Evolutionary conservation across 129 eudicot genomes (phyloP).

Genomic region (Artemisia tridentata): DNA sequence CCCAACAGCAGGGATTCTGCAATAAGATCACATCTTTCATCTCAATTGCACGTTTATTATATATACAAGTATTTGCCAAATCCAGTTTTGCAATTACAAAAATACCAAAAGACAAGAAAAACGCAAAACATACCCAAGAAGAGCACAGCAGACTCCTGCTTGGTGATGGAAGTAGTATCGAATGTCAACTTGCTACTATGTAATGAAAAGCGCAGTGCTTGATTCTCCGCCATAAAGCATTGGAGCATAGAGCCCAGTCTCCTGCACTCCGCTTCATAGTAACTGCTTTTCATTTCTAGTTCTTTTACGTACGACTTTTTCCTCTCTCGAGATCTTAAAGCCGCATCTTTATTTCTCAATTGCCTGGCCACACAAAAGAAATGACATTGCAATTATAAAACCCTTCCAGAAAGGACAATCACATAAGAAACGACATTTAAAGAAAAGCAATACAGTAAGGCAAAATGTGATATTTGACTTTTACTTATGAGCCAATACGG

Average conservation of each 20-base stretch:
- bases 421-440: background rate
- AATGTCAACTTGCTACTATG: constrained; percentile 45
- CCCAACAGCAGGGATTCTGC: constrained; percentile 99
- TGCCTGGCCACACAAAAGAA: constrained; percentile 40
- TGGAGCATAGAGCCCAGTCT: constrained; percentile 78
- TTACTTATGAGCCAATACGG: no score
- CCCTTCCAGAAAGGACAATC: no score
- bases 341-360: constrained; percentile 85
- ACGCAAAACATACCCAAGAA: constrained; percentile 72
- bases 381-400: background rate
- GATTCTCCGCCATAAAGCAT: constrained; percentile 79
- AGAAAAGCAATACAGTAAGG: background rate
- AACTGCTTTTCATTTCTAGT: constrained; percentile 86
- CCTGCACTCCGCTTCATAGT: constrained; percentile 81
- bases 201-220: constrained; percentile 74
- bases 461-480: no score
- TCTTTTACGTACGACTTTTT: constrained; percentile 76
- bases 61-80: no score
- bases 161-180: constrained; percentile 74
- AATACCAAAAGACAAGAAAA: background rate
- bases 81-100: background rate
- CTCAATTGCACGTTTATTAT: no score
- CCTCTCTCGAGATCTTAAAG: constrained; percentile 85
- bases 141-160: constrained; percentile 99
- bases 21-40: background rate